Base-by-base conservation (phyloP, 2,329 filamentous ascomycete genomes). In the Monosporascus sp. region DNA sequence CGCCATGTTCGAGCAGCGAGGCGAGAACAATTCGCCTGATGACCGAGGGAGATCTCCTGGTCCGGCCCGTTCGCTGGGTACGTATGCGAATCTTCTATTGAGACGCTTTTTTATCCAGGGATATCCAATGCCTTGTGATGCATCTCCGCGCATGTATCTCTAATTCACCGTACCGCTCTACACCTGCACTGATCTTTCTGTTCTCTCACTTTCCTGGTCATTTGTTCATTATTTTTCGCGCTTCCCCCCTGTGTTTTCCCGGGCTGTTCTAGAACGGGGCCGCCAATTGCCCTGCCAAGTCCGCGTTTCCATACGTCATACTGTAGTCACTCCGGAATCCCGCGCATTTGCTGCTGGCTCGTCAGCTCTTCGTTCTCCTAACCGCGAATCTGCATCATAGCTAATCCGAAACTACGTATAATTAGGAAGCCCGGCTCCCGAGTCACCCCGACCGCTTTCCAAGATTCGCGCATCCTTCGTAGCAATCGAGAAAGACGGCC, bases 1-100 rank as follows among this genome's bases (percentile, higher is more conserved):
- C 63, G 88, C 88, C 66, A 90, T 89, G 80, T 91, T 91, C 69
- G 88, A 92, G 77, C 83, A 84, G 68, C 88, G 84, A 71, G 82
- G 79, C 68, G 81, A 83, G 61, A 75, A 77, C 54, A 86, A 81
- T 63, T 80, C 84, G 59, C 83, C 85, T 17, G 86, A 87, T 24
- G 48, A 69, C 58, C 79, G 87, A 74, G 88, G 87, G 56, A 79
- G 87, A 69, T 87, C 85, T 54, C 86, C 86, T 51, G 82, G 78
- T 58, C 63, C 63, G 20, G 57, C 71, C 71, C 57, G 72, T 68
- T 58, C 71, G 72, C 56, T 68, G 59, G 68, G 78, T 81, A 72
- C 70, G 74, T 57, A 46, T 38, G 27, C 54, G 49, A 54, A 45
- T 54, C 58, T 57, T 56, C 50, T 55, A 35, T 14, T 35, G 31